A percentile compares a stretch with the other conserved stretches of the same genome.
phyloP scores from a whole-genome alignment of 306 rosid species.

The Mimosa bimucronata region DNA sequence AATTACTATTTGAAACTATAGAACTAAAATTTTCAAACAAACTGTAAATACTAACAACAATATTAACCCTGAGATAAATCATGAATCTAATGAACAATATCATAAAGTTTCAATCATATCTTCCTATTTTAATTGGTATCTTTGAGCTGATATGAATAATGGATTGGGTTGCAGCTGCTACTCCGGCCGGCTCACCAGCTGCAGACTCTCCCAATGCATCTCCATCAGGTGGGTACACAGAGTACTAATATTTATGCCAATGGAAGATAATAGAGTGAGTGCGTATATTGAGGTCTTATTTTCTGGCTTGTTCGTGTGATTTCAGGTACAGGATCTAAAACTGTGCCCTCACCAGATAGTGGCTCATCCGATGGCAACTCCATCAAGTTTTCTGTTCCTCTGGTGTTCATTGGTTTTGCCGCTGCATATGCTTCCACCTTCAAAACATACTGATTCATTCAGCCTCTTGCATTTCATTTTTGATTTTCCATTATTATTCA shows the following conservation, averaged over 20 bases:
- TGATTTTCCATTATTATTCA: neutral
- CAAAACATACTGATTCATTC: conserved; percentile 40
- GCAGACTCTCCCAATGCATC: conserved; percentile 57
- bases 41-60: too few relatives aligned
- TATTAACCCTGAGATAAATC: neutral
- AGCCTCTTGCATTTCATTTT: conserved; percentile 23
- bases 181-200: conserved; percentile 65
- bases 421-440: conserved; percentile 51
- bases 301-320: neutral
- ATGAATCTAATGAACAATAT: neutral
- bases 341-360: conserved; percentile 53
- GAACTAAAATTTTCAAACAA: too few relatives aligned
- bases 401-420: conserved; percentile 52
- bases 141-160: conserved; percentile 26
- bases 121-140: neutral
- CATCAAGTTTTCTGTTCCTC: conserved; percentile 52
- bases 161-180: conserved; percentile 46
- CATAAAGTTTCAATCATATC: neutral
- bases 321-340: conserved; percentile 65
- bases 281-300: neutral
- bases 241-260: neutral
- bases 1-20: too few relatives aligned
- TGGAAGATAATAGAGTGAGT: neutral
- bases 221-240: conserved; percentile 56
- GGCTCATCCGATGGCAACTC: conserved; percentile 61